phyloP scores from a whole-genome alignment of 2,329 filamentous ascomycete species.

The Cladophialophora immunda region DNA sequence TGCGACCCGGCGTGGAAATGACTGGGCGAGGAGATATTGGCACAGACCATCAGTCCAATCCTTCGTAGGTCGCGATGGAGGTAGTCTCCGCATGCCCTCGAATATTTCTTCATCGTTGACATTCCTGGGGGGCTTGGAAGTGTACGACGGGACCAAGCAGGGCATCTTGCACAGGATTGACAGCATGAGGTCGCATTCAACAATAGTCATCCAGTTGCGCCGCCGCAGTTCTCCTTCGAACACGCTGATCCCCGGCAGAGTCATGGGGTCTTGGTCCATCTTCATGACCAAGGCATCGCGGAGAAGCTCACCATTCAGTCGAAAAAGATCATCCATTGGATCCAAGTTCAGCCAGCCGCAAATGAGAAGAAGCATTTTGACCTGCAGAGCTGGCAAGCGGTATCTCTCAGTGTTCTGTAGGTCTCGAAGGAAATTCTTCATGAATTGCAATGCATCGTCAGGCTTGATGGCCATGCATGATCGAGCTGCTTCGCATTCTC shows the following conservation, averaged over 20 bases:
- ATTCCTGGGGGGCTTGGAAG: slow-evolving; percentile 34
- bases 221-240: slow-evolving; percentile 44
- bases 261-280: slow-evolving; percentile 35
- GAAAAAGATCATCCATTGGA: slow-evolving; percentile 35
- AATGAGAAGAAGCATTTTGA: slow-evolving; percentile 35
- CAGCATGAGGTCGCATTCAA: slow-evolving; percentile 44
- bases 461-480: slow-evolving; percentile 28
- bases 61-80: slow-evolving; percentile 29
- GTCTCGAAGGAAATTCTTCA: slow-evolving; percentile 28
- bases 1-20: slow-evolving; percentile 34
- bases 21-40: slow-evolving; percentile 38
- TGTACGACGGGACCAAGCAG: slow-evolving; percentile 36
- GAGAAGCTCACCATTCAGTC: slow-evolving; percentile 34
- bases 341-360: slow-evolving; percentile 33
- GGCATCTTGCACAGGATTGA: slow-evolving; percentile 40
- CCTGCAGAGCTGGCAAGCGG: slow-evolving; percentile 34
- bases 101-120: slow-evolving; percentile 39
- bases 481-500: slow-evolving; percentile 33
- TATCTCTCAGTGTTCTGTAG: slow-evolving; percentile 30
- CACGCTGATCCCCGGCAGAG: slow-evolving; percentile 13
- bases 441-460: slow-evolving; percentile 28
- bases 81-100: slow-evolving; percentile 28
- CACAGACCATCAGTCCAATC: slow-evolving; percentile 41
- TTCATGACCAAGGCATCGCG: slow-evolving; percentile 36
- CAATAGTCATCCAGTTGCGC: slow-evolving; percentile 44